These are phyloP conservation scores for Aristolochia contorta DNA, from an alignment of 164 flowering plant species.

Conservation along the genomic window DNA sequence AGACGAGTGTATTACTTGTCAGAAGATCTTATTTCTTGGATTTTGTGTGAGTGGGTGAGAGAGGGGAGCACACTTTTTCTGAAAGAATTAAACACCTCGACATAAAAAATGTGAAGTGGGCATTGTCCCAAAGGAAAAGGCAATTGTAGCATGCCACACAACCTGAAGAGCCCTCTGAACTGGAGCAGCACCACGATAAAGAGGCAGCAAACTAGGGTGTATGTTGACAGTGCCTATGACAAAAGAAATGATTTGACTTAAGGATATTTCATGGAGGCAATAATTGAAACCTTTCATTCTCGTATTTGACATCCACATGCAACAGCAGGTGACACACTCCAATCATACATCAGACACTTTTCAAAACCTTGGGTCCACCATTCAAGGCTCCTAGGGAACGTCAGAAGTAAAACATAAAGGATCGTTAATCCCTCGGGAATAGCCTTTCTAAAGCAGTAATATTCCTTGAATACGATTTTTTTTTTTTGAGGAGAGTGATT, in stretches of 20 bases:
- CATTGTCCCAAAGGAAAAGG: background rate
- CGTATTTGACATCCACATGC: background rate
- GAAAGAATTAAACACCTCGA: background rate
- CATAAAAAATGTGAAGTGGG: too few species aligned
- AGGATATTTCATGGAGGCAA: too few species aligned
- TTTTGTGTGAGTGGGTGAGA: background rate
- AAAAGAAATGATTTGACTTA: background rate
- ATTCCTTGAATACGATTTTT: too few species aligned
- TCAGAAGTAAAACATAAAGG: too few species aligned
- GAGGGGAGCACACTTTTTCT: background rate
- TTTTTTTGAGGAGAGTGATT: too few species aligned
- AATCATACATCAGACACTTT: background rate
- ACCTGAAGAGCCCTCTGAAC: constrained; percentile 98
- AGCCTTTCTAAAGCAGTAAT: too few species aligned
- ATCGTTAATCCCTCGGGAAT: too few species aligned
- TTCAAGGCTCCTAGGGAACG: too few species aligned
- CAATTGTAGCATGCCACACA: constrained; percentile 1
- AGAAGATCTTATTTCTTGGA: too few species aligned
- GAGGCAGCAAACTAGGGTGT: constrained; percentile 92
- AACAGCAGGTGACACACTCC: background rate
- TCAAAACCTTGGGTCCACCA: too few species aligned
- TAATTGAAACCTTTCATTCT: too few species aligned
- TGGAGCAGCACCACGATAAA: constrained; percentile 97
- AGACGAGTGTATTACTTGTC: background rate
- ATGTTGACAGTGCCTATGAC: constrained; percentile 80